A percentile compares a stretch with the other conserved stretches of the same genome.
Conservation (phyloP, 2,329 filamentous ascomycete genomes). For the Balansia obtecta region DNA sequence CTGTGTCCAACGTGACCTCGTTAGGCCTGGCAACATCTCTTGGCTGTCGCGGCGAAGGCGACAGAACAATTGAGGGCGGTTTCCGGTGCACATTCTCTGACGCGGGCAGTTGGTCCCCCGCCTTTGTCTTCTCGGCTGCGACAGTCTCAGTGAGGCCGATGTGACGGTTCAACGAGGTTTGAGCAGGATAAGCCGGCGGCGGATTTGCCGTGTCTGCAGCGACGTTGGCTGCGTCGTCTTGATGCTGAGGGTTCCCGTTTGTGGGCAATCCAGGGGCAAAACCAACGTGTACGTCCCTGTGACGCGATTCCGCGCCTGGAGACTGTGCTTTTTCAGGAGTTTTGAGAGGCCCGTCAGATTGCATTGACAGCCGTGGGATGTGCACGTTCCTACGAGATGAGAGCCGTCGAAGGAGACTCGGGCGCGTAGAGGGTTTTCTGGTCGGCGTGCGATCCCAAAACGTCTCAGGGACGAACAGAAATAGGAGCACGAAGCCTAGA, state of each 20-base stretch:
- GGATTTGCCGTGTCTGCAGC: conserved; percentile 1
- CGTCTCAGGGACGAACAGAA: conserved; percentile 86
- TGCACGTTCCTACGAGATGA: conserved; percentile 28
- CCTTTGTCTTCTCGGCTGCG: conserved; percentile 6
- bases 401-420: conserved; percentile 33
- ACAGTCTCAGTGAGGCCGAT: conserved; percentile 40
- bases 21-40: neutral
- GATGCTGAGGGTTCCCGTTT: neutral
- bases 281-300: conserved; percentile 19
- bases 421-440: conserved; percentile 25
- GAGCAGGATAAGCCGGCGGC: conserved; percentile 10
- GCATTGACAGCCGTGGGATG: neutral
- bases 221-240: neutral
- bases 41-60: neutral
- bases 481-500: conserved; percentile 58
- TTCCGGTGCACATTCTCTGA: neutral
- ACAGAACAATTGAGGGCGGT: neutral
- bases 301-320: conserved; percentile 10
- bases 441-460: conserved; percentile 82
- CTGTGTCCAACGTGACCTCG: conserved; percentile 1
- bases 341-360: conserved; percentile 3
- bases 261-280: conserved; percentile 14
- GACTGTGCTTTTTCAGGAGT: conserved; percentile 9
- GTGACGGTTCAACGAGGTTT: conserved; percentile 23
- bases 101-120: neutral